Conservation (phyloP, 2,329 filamentous ascomycete genomes). For the Eutypa lata region DNA sequence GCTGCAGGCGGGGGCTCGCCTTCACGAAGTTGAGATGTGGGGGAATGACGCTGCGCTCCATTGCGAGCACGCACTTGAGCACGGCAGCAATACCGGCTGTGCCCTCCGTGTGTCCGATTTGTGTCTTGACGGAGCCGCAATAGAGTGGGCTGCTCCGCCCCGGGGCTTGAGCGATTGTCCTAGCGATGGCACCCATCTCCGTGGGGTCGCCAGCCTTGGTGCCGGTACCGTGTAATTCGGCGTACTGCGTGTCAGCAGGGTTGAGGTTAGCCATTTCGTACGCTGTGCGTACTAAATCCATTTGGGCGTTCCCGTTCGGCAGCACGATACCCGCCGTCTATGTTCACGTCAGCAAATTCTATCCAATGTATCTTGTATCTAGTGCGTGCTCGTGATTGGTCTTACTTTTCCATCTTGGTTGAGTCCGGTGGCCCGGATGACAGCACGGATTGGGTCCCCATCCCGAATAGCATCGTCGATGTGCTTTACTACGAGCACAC, state of each 20-base stretch:
- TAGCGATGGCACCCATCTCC: conserved; percentile 8
- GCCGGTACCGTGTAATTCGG: conserved; percentile 11
- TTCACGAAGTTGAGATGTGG: conserved; percentile 48
- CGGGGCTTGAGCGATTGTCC: conserved; percentile 22
- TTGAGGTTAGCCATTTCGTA: conserved; percentile 33
- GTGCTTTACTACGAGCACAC: conserved; percentile 37
- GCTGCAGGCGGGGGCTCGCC: conserved; percentile 45
- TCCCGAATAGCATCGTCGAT: conserved; percentile 38
- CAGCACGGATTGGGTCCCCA: conserved; percentile 32
- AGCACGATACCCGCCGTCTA: conserved; percentile 20
- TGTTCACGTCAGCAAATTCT: too few species aligned
- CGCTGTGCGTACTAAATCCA: conserved; percentile 28
- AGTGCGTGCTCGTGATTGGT: too few species aligned
- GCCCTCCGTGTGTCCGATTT: conserved; percentile 13
- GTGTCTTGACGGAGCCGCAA: conserved; percentile 46
- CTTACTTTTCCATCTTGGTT: conserved; percentile 34
- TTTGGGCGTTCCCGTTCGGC: conserved; percentile 28
- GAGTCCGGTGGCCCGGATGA: conserved; percentile 28
- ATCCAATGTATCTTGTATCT: too few species aligned
- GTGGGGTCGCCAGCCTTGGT: conserved; percentile 6
- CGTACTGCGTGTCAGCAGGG: conserved; percentile 13
- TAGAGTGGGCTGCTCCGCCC: conserved; percentile 35
- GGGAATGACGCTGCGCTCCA: conserved; percentile 49
- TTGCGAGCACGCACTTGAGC: conserved; percentile 47
- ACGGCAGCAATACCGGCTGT: conserved; percentile 11